phyloP scores from a whole-genome alignment of 345 rosid genomes.

The Linum tenue region DNA sequence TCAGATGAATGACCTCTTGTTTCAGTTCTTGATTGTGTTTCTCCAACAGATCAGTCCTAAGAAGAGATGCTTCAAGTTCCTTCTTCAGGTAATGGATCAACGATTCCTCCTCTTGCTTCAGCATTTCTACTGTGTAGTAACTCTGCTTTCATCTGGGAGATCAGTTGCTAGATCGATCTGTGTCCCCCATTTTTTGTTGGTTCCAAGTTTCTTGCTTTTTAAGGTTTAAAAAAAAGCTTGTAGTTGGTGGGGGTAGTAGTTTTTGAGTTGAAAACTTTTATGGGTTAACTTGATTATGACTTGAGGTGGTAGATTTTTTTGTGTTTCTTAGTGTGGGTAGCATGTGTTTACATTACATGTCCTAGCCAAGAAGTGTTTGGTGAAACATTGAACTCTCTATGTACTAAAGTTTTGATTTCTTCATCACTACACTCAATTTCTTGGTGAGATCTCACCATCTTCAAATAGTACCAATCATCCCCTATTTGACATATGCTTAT shows the following conservation, averaged over 20 bases:
- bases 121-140: conserved; percentile 21
- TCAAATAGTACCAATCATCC: conserved; percentile 1
- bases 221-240: conserved; percentile 14
- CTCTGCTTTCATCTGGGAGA: conserved; percentile 10
- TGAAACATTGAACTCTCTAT: conserved; percentile 32
- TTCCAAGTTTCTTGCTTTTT: conserved; percentile 20
- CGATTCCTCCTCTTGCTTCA: conserved; percentile 39
- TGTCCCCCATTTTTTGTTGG: conserved; percentile 11
- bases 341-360: conserved; percentile 16
- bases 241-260: conserved; percentile 4
- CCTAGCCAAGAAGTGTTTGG: conserved; percentile 33
- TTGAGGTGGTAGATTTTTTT: too few species aligned
- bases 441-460: conserved; percentile 4
- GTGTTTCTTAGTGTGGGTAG: too few species aligned
- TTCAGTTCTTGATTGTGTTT: conserved; percentile 64
- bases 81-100: conserved; percentile 46
- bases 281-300: conserved; percentile 20
- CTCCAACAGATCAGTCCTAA: conserved; percentile 48
- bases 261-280: conserved; percentile 5
- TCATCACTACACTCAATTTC: not conserved
- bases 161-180: conserved; percentile 12
- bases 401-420: conserved; percentile 12
- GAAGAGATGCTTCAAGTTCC: conserved; percentile 51
- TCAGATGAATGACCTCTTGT: conserved; percentile 59
- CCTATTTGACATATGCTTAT: not conserved